These are phyloP conservation scores for Mucor indicus DNA, from an alignment of 371 early-diverging fungal species.

Conservation along the genomic window DNA sequence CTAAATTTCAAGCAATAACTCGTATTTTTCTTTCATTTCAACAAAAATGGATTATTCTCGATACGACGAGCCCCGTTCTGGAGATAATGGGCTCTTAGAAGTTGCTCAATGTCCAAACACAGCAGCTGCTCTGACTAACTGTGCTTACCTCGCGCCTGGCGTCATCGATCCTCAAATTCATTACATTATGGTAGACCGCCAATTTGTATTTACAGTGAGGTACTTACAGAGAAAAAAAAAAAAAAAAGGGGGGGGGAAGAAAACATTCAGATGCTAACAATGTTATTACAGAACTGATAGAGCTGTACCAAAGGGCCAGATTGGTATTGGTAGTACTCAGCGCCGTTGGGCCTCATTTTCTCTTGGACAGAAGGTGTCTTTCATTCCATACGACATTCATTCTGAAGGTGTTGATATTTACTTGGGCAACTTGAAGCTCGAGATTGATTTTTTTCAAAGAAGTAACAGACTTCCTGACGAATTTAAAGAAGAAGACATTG, in stretches of 20 bases:
- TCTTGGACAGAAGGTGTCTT: slow-evolving; percentile 75
- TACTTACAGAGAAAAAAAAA: slow-evolving; percentile 24
- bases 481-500: slow-evolving; percentile 74
- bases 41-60: slow-evolving; percentile 15
- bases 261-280: background rate
- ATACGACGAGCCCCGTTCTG: slow-evolving; percentile 8
- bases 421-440: slow-evolving; percentile 69
- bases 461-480: slow-evolving; percentile 54
- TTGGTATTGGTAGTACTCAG: slow-evolving; percentile 79
- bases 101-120: slow-evolving; percentile 62
- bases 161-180: slow-evolving; percentile 67
- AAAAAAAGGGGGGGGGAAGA: background rate
- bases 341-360: slow-evolving; percentile 88
- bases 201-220: slow-evolving; percentile 79
- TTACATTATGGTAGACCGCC: slow-evolving; percentile 74
- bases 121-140: slow-evolving; percentile 76
- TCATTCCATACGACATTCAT: slow-evolving; percentile 74
- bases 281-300: slow-evolving; percentile 49
- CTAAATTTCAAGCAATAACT: too few species aligned
- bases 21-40: too few species aligned
- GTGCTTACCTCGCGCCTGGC: slow-evolving; percentile 65
- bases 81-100: slow-evolving; percentile 9
- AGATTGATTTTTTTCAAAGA: slow-evolving; percentile 62
- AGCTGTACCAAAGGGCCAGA: slow-evolving; percentile 54
- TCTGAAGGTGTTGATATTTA: slow-evolving; percentile 57